phyloP scores from a whole-genome alignment of 768 basidiomycete species.

The Phaeotremella skinneri region DNA sequence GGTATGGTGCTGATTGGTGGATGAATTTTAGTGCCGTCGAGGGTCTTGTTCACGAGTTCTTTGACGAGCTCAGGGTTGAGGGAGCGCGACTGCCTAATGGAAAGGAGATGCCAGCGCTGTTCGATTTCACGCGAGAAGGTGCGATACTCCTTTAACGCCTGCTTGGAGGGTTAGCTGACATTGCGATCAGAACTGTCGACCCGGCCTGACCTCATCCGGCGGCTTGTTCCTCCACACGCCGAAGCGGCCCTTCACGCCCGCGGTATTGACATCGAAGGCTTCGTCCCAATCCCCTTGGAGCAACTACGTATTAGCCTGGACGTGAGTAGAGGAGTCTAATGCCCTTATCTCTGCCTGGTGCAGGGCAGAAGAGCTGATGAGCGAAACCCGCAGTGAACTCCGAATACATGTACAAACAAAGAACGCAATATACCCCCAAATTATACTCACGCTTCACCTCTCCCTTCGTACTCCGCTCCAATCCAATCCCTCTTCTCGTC shows the following conservation, averaged over 20 bases:
- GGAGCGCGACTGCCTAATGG: slow-evolving; percentile 95
- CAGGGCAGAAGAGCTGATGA: neutral
- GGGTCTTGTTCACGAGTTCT: slow-evolving; percentile 65
- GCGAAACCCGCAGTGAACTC: neutral
- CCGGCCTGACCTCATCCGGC: slow-evolving; percentile 86
- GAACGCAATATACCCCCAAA: neutral
- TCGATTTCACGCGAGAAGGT: slow-evolving; percentile 97
- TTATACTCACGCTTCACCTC: neutral
- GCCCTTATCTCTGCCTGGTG: neutral
- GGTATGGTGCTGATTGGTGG: neutral
- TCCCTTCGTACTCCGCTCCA: neutral
- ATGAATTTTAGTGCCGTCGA: slow-evolving; percentile 82
- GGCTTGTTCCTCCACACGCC: slow-evolving; percentile 84
- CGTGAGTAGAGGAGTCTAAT: slow-evolving; percentile 38
- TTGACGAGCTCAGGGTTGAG: slow-evolving; percentile 88
- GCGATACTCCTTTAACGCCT: slow-evolving; percentile 48
- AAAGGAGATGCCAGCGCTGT: slow-evolving; percentile 88
- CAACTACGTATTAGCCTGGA: slow-evolving; percentile 91
- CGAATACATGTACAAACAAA: neutral
- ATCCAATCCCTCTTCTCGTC: neutral
- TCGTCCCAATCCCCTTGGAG: slow-evolving; percentile 96
- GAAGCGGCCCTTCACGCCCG: slow-evolving; percentile 84
- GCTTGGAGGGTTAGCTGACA: slow-evolving; percentile 2
- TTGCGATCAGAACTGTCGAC: slow-evolving; percentile 77
- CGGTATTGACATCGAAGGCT: slow-evolving; percentile 81